Base-by-base conservation (phyloP, 2,329 filamentous ascomycete species). In the Cladosporium sp. region DNA sequence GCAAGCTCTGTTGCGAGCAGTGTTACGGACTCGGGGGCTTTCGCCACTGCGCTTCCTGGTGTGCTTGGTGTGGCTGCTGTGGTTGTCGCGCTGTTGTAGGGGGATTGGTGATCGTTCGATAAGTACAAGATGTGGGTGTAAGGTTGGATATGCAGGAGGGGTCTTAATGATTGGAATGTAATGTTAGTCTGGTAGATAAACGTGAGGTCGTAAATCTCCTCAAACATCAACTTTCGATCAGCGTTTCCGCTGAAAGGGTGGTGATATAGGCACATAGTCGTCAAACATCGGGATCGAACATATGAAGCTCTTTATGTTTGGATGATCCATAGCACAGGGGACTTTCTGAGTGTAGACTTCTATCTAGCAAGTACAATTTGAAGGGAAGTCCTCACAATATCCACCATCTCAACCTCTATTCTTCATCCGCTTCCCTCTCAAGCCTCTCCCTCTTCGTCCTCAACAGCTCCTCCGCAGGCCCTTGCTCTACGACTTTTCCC, bases 401-500 rank as follows among this genome's bases (percentile, higher is more conserved):
- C 39, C 18, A 10, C 14, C n/a, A 13, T 8, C n/a, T 23, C 39
- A 21, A 46, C n/a, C 7, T 46, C 56, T 58, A 58, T 21, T 58
- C 63, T 49, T 67, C 62, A 30, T 64, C 66, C 23, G 66, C 62
- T 21, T 65, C 70, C 46, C 67, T 66, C 36, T 53, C 53, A 13
- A 68, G 34, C 26, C 68, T 64, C 34, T 46, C 59, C 28, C 39
- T 46, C 26, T 34, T 53, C 4, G 23, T 51, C 48, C 63, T 58
- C 62, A 75, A 64, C 69, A 77, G 74, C 43, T 76, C 75, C 18
- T 65, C 70, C 3, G 76, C 74, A 6, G 68, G 70, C 0, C 76
- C 77, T 63, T 77, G 71, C 69, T 77, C 76, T 18, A 81, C 66
- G 6, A 86, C 75, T 66, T 75, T 79, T 0, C 85, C 85, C 67